phyloP scores from a whole-genome alignment of 345 rosid species.

The Garcia nutans region DNA sequence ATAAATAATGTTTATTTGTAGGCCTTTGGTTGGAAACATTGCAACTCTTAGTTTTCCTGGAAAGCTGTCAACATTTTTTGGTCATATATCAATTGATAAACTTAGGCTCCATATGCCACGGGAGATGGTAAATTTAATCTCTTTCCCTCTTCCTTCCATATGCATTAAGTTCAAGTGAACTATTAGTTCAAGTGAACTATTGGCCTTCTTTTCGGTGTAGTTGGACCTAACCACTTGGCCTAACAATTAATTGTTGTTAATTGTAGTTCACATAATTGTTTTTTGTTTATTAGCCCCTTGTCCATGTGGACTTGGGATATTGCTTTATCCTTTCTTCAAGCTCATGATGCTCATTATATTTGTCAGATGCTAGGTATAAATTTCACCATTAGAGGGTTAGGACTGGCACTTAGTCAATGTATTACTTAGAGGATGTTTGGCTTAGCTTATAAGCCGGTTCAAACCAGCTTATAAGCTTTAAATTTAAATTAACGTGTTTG shows the following conservation, averaged over 20 bases:
- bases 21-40: conserved; percentile 71
- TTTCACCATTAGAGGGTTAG: background rate
- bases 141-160: conserved; percentile 1
- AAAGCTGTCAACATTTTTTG: conserved; percentile 51
- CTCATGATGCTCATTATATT: background rate
- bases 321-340: too few relatives aligned
- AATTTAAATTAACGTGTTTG: too few relatives aligned
- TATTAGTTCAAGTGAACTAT: too few relatives aligned
- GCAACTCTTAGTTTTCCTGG: conserved; percentile 48
- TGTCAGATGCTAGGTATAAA: background rate
- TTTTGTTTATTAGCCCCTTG: background rate
- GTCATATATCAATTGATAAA: conserved; percentile 59
- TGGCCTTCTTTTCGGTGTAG: background rate
- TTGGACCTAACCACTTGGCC: background rate
- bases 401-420: too few relatives aligned
- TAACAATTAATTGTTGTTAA: background rate
- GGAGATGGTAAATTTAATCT: conserved; percentile 44
- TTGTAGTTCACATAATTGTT: background rate
- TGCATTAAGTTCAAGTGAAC: background rate
- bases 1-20: conserved; percentile 30
- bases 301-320: background rate
- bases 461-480: too few relatives aligned
- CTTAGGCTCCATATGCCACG: conserved; percentile 46
- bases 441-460: too few relatives aligned
- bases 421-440: too few relatives aligned